Evolutionary conservation across 177 flowering plant genomes (phyloP), one percentile per base, ranked within the genome.

Genomic region (Tripterygium wilfordii): DNA sequence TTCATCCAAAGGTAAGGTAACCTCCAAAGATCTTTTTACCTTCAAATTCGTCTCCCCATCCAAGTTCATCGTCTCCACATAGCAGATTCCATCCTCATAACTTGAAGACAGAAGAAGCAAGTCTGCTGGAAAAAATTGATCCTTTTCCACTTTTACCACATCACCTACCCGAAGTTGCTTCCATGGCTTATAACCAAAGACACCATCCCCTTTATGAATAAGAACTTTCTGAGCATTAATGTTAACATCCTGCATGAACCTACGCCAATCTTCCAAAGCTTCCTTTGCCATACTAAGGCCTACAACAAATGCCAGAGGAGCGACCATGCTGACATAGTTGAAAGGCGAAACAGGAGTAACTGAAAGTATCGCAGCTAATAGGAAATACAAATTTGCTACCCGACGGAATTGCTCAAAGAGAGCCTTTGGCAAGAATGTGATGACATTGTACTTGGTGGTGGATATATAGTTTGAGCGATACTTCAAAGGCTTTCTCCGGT

Each of bases 41-140:
- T 90, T 90, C 67, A 90, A 67, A 60, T 87, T 90, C 44, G 97
- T 90, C 60, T 90, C 97, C 14, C 97, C 97, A 65, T 90, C 97
- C 63, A 90, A 76, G 65, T 90, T 90, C 97, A 90, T 85, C 27
- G 97, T 90, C 64, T 90, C 97, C 55, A 90, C 97, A 64, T 90
- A 90, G 60, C 97, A 90, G 45, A 90, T 78, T 26, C 96, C 97
- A 69, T 90, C 97, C 26, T 85, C 97, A 61, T 85, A 85, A 66
- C 87, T 77, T 10, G 96, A 85, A 4, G 97, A 90, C 67, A 90
- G 49, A 23, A 90, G 61, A 42, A 87, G 78, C 68, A 90, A 71
- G 63, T 90, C 97, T 15, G 96, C 87, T 25, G 97, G 97, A 48
- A 90, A 90, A 48, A 90, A 90, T 36, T 82, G 75, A 63, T 90